Evolutionary conservation across 371 early-diverging fungal genomes (phyloP), one percentile per base, ranked within the genome.

Genomic region (Umbelopsis sp.): DNA sequence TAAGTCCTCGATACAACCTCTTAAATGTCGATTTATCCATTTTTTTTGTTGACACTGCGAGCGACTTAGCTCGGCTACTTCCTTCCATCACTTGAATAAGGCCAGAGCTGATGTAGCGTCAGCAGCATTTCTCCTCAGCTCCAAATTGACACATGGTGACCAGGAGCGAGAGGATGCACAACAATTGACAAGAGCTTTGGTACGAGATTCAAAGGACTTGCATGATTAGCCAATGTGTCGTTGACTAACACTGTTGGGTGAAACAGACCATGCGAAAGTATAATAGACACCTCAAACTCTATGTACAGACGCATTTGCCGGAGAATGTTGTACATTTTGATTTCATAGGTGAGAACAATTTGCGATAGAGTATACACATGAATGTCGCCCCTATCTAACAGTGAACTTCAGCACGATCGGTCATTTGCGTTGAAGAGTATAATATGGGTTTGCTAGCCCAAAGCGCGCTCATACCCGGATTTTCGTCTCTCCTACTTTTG

Each of bases 351-450:
- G 22, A 44, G 63, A 11, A 7, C 7, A 51, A 51, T 38, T 12
- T 62, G 38, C 2, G n/a, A 11, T 16, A 11, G 20, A 63, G 9
- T 1, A 29, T 29, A 35, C 35, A 16, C 8, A 63, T 18, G 11
- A 2, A 1, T 22, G 32, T 20, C 4, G 18, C 9, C 9, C 11
- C 29, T 29, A 4, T 25, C 44, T 64, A 14, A 46, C 46, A 32
- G 4, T 57, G 1, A 10, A 29, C 7, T 48, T 7, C 16, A 67
- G 86, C 92, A 24, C 86, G 88, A 69, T 81, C 83, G 45, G 79
- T 89, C 1, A 76, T 92, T 32, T 92, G 92, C 72, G 76, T 89
- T 25, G 91, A 91, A 63, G 92, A 92, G 72, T 78, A 91, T 66
- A 88, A 87, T 29, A 75, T 91, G 46, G 92, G 90, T 6, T 76